Conservation (phyloP, 257 asterid genomes). For the Gardenia jasminoides region DNA sequence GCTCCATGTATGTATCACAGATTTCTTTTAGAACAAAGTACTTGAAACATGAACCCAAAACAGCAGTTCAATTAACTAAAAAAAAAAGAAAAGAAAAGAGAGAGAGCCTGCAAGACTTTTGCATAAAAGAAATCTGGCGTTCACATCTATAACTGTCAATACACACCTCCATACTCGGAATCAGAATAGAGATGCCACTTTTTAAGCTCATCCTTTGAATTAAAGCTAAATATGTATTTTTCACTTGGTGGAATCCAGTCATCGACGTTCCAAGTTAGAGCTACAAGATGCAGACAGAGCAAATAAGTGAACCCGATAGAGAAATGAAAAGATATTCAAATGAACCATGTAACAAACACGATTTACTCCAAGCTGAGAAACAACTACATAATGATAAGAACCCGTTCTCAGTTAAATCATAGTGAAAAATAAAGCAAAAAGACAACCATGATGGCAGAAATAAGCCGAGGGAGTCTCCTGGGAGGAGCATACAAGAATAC, state of each 20-base stretch:
- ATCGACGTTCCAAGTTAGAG: conserved; percentile 79
- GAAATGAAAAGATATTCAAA: neutral
- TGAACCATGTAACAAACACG: neutral
- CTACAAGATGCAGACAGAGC: conserved; percentile 39
- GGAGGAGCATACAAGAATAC: neutral
- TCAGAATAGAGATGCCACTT: conserved; percentile 93
- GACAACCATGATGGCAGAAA: neutral
- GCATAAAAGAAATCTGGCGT: neutral
- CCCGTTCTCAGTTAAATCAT: neutral
- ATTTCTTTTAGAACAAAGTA: neutral
- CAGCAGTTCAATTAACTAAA: neutral
- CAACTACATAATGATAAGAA: neutral
- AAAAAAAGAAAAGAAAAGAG: too few species aligned
- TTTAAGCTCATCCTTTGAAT: conserved; percentile 78
- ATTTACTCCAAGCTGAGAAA: neutral
- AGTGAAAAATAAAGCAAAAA: neutral
- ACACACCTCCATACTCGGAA: conserved; percentile 90
- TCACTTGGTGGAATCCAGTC: conserved; percentile 87
- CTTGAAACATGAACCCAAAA: neutral
- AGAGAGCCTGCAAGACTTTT: neutral
- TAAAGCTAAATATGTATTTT: conserved; percentile 62
- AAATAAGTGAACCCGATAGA: neutral
- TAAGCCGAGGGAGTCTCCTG: neutral
- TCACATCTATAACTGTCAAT: neutral
- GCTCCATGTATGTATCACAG: neutral